A percentile compares a stretch with the other conserved stretches of the same genome.
Evolutionary conservation across 257 asterid genomes (phyloP).

Genomic region (Hygrophila difformis): DNA sequence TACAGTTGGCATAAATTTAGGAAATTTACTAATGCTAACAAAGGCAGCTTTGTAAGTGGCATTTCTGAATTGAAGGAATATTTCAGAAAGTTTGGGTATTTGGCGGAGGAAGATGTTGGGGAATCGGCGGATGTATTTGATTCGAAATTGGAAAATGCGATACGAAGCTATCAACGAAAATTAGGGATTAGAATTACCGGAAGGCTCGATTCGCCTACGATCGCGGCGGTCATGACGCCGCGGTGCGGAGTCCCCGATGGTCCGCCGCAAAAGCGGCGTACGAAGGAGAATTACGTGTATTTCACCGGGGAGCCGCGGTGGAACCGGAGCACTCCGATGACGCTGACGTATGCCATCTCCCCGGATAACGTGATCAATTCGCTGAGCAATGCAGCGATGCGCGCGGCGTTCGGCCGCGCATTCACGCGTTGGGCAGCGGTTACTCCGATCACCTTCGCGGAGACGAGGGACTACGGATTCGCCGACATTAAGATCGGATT

Average conservation of each 20-base stretch:
- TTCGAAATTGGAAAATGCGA: conserved; percentile 34
- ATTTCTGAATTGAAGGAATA: conserved; percentile 57
- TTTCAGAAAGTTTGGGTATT: conserved; percentile 48
- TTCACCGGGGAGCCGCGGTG: conserved; percentile 67
- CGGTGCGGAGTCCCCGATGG: conserved; percentile 62
- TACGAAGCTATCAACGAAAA: conserved; percentile 40
- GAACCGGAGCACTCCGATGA: conserved; percentile 49
- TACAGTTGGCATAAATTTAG: conserved; percentile 42
- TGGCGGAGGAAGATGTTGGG: conserved; percentile 7
- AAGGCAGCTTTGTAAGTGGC: conserved; percentile 35
- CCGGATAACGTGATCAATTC: conserved; percentile 23
- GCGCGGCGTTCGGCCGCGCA: conserved; percentile 40
- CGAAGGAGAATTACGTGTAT: conserved; percentile 25
- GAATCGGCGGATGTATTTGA: conserved; percentile 42
- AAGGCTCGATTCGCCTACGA: conserved; percentile 35
- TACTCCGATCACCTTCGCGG: conserved; percentile 46
- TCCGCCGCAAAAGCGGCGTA: conserved; percentile 6
- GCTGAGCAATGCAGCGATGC: conserved; percentile 22
- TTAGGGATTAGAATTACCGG: conserved; percentile 39
- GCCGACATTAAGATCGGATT: conserved; percentile 78
- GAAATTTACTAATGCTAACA: conserved; percentile 25
- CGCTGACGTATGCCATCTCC: conserved; percentile 56
- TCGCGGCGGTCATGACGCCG: conserved; percentile 40
- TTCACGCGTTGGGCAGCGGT: conserved; percentile 70
- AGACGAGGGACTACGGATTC: conserved; percentile 40